Conservation (phyloP, 768 basidiomycete genomes). For the Amanita inopinata region DNA sequence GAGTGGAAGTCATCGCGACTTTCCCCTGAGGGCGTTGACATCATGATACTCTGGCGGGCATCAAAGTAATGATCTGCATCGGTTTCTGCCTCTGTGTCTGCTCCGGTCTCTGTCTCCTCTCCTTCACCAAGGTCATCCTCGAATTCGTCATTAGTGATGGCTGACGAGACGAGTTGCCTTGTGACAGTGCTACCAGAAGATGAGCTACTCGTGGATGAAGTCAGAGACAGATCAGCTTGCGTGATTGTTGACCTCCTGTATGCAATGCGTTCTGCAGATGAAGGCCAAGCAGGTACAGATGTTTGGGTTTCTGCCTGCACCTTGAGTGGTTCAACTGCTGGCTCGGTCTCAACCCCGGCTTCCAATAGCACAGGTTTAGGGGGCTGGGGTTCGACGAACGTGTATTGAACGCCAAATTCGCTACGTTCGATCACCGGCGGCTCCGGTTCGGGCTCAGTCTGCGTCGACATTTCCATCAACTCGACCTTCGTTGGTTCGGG, state of each 20-base stretch:
- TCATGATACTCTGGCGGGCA: conserved; percentile 60
- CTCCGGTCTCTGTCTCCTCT: conserved; percentile 45
- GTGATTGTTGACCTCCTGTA: conserved; percentile 36
- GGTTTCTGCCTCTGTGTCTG: conserved; percentile 60
- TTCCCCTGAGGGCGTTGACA: conserved; percentile 49
- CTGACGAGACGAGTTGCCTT: conserved; percentile 28
- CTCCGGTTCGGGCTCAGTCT: conserved; percentile 32
- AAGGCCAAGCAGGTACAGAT: conserved; percentile 15
- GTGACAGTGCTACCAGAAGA: conserved; percentile 33
- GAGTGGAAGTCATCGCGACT: conserved; percentile 74
- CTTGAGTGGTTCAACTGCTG: conserved; percentile 15
- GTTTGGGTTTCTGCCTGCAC: conserved; percentile 30
- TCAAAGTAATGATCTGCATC: conserved; percentile 70
- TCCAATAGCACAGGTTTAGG: conserved; percentile 22
- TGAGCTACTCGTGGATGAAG: conserved; percentile 18
- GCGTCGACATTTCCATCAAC: conserved; percentile 30
- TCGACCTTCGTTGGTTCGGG: conserved; percentile 17
- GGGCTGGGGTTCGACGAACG: conserved; percentile 21
- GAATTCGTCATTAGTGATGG: conserved; percentile 14
- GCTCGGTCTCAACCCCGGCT: conserved; percentile 29
- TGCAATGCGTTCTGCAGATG: conserved; percentile 14
- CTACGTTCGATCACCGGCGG: conserved; percentile 24
- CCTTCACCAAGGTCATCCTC: conserved; percentile 21
- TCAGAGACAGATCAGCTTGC: conserved; percentile 22
- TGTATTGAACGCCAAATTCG: conserved; percentile 44